Conservation (phyloP, 805 yeast genomes). For the Candida pseudoglaebosa region DNA sequence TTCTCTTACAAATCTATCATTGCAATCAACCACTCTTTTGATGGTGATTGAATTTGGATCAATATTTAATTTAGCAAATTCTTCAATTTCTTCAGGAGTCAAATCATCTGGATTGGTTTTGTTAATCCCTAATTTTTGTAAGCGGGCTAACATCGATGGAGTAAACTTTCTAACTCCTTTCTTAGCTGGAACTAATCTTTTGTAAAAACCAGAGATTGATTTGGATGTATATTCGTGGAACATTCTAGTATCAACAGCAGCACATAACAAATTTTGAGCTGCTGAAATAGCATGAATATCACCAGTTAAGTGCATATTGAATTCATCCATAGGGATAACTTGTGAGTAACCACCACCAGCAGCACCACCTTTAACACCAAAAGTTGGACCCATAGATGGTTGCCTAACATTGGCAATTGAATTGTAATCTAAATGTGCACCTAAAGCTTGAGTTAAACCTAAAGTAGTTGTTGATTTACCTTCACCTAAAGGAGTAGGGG, state of each 20-base stretch:
- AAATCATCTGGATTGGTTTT: slow-evolving; percentile 71
- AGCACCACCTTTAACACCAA: slow-evolving; percentile 87
- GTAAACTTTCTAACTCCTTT: slow-evolving; percentile 69
- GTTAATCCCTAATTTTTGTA: slow-evolving; percentile 62
- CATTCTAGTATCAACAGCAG: slow-evolving; percentile 83
- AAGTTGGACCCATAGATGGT: slow-evolving; percentile 87
- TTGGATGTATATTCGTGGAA: slow-evolving; percentile 78
- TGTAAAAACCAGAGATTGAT: slow-evolving; percentile 63
- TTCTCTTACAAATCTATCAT: slow-evolving; percentile 75
- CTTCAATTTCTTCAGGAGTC: slow-evolving; percentile 61
- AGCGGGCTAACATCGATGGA: slow-evolving; percentile 61
- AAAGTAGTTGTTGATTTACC: slow-evolving; percentile 84
- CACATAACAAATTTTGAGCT: slow-evolving; percentile 78
- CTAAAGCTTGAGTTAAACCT: slow-evolving; percentile 77
- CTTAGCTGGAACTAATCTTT: slow-evolving; percentile 70
- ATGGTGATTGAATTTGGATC: slow-evolving; percentile 78
- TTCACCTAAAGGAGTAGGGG: slow-evolving; percentile 84
- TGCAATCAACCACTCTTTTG: slow-evolving; percentile 82
- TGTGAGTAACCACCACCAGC: slow-evolving; percentile 90
- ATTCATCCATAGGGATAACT: slow-evolving; percentile 86
- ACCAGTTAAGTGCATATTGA: slow-evolving; percentile 82
- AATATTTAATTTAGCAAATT: slow-evolving; percentile 67
- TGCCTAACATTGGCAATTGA: slow-evolving; percentile 81
- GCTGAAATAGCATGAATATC: slow-evolving; percentile 82
- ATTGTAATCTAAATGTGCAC: slow-evolving; percentile 66